Conservation (phyloP, 2,329 filamentous ascomycete genomes). For the Laburnicola sp. region DNA sequence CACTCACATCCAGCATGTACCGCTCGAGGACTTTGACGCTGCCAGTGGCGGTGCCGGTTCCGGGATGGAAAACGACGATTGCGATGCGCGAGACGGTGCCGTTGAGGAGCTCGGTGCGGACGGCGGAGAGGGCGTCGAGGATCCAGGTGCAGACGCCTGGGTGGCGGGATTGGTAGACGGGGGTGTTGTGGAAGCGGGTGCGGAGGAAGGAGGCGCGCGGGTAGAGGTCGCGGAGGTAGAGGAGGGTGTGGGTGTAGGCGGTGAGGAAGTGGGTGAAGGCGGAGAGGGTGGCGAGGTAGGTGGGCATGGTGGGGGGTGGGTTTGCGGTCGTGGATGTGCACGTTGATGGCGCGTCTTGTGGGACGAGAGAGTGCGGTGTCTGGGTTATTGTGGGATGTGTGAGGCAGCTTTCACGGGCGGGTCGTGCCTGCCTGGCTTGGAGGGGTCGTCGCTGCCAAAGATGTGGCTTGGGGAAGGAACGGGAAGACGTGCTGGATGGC, state of each 20-base stretch:
- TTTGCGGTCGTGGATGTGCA: not conserved
- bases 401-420: too few relatives aligned
- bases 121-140: slow-evolving; percentile 74
- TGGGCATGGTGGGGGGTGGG: slow-evolving; percentile 23
- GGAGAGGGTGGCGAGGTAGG: slow-evolving; percentile 58
- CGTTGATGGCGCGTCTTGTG: not conserved
- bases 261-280: slow-evolving; percentile 80
- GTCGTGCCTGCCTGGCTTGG: not conserved
- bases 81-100: slow-evolving; percentile 59
- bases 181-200: slow-evolving; percentile 78
- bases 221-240: slow-evolving; percentile 81
- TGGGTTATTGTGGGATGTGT: too few relatives aligned
- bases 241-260: slow-evolving; percentile 80
- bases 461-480: not conserved
- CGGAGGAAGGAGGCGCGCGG: slow-evolving; percentile 76
- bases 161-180: slow-evolving; percentile 83
- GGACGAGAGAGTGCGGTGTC: too few relatives aligned
- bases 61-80: slow-evolving; percentile 59
- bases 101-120: slow-evolving; percentile 67
- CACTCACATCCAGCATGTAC: slow-evolving; percentile 63
- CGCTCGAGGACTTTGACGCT: slow-evolving; percentile 59
- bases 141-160: slow-evolving; percentile 86
- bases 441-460: not conserved
- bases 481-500: not conserved
- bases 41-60: slow-evolving; percentile 11